Evolutionary conservation across 352 stramenopile species (phyloP), one percentile per base, ranked within the genome.

Genomic region (Phytophthora capsici): DNA sequence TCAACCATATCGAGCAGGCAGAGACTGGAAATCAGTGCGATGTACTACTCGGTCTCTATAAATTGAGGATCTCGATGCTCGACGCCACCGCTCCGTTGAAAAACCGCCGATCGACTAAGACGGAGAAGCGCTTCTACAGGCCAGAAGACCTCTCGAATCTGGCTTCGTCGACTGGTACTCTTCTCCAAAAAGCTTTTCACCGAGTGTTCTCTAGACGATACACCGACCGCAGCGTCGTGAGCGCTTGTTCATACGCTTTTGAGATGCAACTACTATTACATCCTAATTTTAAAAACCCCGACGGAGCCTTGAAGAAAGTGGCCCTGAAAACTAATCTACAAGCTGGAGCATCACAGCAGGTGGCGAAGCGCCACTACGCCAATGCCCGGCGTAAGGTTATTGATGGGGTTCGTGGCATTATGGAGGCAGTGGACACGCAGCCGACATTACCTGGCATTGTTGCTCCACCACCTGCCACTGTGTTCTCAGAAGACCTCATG

Each of bases 231-330:
- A 54, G 9, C 3, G n/a, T 12, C 22, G 41, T 63, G 20, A 63
- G 38, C 19, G 47, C 40, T 16, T 63, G 44, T 13, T 59, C 37
- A 9, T 54, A 30, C 25, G 43, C 54, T 6, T 32, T 54, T 20
- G 32, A 55, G 20, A 63, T 55, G 54, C 43, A 55, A 34, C 44
- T 48, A 13, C 54, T 63, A 22, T 19, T 61, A 4, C 53, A 46
- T 41, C 53, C 41, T 6, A 54, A 63, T 34, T 48, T 63, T 22
- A 54, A 55, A 41, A 28, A 2, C 4, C 28, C 48, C 20, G 54
- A 63, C 19, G 54, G 44, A 6, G 9, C n/a, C 53, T 40, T 47
- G 2, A 65, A 57, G 13, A 17, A 48, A 12, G 44, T 54, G 22
- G 20, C 53, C 6, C 10, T 14, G 32, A 23, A 47, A 13, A 47